Evolutionary conservation across 306 rosid genomes (phyloP), one percentile per base, ranked within the genome.

Genomic region (Cucurbita pepo): DNA sequence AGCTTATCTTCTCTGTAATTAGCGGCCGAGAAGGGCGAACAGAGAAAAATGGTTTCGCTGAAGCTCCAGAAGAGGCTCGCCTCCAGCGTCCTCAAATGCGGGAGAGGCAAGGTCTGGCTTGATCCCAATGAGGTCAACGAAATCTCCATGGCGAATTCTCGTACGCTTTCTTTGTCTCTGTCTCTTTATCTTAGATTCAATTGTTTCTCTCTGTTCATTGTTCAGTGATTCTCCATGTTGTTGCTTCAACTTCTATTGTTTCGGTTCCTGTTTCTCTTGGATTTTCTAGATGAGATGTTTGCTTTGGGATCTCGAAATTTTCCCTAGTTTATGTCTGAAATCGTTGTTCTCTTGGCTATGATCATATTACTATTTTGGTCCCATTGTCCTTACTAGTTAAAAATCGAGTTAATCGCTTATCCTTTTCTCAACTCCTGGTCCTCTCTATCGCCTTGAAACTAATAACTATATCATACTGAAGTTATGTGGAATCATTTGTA

Each of bases 111-210:
- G 80, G 95, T 92, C 15, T 92, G 97, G 97, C 96, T 92, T 5
- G 97, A 92, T 77, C 97, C 97, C 10, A 92, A 92, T 83, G 97
- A 92, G 81, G 83, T 60, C 78, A 92, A 82, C 43, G 97, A 92
- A 77, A 92, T 92, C 83, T 92, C 97, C 83, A 92, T 92, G 96
- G 97, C 96, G 44, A 92, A 92, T 76, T 92, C 97, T 61, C 96
- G 95, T 92, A 81, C 10, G 84, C 34, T 54, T 61, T 41, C 50
- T 41, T 22, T 13, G 5, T 45, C 73, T 19, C n/a, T 25, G 1
- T 41, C 22, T 44, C 4, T 16, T 16, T 11, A 10, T 1, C 41
- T 64, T 41, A 16, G 70, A 3, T 69, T 41, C 53, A 21, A 0
- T 69, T 16, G 55, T 44, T 65, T 65, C 18, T 1, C 51, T 18